A percentile compares a stretch with the other conserved stretches of the same genome.
phyloP scores from a whole-genome alignment of 1,284 basidiomycete genomes.

The Violaceomyces palustris region DNA sequence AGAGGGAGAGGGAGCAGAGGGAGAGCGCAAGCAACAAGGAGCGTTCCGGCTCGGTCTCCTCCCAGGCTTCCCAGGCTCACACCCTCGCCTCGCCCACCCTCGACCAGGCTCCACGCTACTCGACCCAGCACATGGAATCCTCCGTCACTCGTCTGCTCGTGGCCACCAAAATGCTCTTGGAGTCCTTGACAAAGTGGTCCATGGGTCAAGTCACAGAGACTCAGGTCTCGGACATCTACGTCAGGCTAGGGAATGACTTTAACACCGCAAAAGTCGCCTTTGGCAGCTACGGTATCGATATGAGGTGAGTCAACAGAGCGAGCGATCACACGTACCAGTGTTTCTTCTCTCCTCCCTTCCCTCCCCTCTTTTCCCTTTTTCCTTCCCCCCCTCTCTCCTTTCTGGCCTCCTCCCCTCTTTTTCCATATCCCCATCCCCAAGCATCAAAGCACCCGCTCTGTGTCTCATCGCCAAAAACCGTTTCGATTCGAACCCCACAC shows the following conservation, averaged over 20 bases:
- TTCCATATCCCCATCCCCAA: constrained; percentile 1
- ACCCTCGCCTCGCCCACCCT: background rate
- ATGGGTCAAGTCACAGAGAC: constrained; percentile 67
- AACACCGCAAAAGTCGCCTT: constrained; percentile 89
- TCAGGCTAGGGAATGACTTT: constrained; percentile 93
- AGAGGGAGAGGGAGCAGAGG: background rate
- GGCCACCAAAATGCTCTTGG: constrained; percentile 88
- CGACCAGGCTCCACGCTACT: constrained; percentile 4
- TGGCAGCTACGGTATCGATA: constrained; percentile 76
- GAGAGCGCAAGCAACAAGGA: constrained; percentile 12
- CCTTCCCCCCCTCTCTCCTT: background rate
- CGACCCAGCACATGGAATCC: constrained; percentile 65
- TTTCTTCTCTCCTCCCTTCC: background rate
- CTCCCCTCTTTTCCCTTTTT: background rate
- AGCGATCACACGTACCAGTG: background rate
- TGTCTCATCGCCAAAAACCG: no score
- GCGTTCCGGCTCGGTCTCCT: constrained; percentile 6
- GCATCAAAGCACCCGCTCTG: no score
- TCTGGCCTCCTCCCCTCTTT: constrained; percentile 4
- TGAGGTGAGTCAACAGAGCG: constrained; percentile 65
- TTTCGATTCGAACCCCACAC: no score
- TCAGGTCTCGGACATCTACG: constrained; percentile 92
- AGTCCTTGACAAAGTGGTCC: constrained; percentile 69
- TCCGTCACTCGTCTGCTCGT: constrained; percentile 89
- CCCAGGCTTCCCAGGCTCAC: constrained; percentile 2